These are phyloP conservation scores for Mycena olivaceomarginata DNA, from an alignment of 768 basidiomycete genomes.

Conservation along the genomic window DNA sequence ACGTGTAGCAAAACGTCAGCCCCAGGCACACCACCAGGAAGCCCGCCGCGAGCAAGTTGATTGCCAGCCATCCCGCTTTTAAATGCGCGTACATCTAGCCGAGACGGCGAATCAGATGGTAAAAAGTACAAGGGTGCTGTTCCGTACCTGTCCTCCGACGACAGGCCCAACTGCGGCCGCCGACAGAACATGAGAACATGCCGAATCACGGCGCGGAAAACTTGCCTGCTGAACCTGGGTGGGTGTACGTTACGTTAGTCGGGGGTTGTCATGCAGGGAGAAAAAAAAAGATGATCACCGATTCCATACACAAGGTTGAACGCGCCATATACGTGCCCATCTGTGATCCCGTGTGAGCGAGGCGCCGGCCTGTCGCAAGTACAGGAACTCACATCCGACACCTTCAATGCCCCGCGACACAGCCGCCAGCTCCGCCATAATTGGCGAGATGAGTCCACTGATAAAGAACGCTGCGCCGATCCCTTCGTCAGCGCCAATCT, in stretches of 20 bases:
- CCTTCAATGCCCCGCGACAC: conserved; percentile 75
- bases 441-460: conserved; percentile 74
- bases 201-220: conserved; percentile 19
- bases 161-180: conserved; percentile 76
- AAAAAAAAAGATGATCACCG: conserved; percentile 47
- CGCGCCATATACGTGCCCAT: conserved; percentile 84
- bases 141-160: conserved; percentile 77
- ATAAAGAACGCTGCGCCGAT: conserved; percentile 73
- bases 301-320: conserved; percentile 85
- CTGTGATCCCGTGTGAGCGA: conserved; percentile 55
- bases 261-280: neutral
- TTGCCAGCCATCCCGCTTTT: conserved; percentile 74
- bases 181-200: neutral
- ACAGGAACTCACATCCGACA: conserved; percentile 75
- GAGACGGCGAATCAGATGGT: conserved; percentile 5
- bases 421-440: conserved; percentile 78
- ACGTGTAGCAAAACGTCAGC: conserved; percentile 64
- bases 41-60: conserved; percentile 70
- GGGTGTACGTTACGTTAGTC: conserved; percentile 27
- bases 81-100: conserved; percentile 76
- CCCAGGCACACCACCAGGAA: conserved; percentile 61
- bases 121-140: conserved; percentile 5
- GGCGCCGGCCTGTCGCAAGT: neutral
- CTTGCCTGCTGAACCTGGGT: conserved; percentile 70
- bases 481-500: neutral